Base-by-base conservation (phyloP, 2,329 filamentous ascomycete species). In the Monosporascus sp. region DNA sequence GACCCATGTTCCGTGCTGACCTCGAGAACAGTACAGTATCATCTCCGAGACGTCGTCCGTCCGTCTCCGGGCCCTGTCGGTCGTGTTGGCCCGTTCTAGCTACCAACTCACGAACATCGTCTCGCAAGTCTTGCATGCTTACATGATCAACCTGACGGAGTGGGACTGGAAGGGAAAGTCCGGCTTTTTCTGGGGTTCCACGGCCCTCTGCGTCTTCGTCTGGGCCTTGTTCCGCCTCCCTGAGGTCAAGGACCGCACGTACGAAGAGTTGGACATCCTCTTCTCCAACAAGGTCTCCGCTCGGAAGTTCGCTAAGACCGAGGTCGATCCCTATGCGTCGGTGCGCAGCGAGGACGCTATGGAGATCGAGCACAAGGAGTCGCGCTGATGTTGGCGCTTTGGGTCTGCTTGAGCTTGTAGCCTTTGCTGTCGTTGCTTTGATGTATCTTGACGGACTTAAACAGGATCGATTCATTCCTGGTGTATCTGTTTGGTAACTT, bases 181-280 rank as follows among this genome's bases (percentile, higher is more conserved):
- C 66, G 78, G 55, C 1, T 77, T 72, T 54, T 72, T 76, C 58
- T 76, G 73, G 71, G 70, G 65, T 1, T 67, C 64, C 6, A 70
- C 76, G 20, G 74, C 75, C 53, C 65, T 76, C 20, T 52, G 73
- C 6, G 68, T 75, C 22, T 70, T 79, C 4, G 59, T 74, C 1
- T 84, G 80, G 72, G 71, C 75, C 1, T 80, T 69, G 58, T 79
- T 78, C 61, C 76, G 74, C 20, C 64, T 80, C 7, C 78, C 78
- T 5, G 80, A 83, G 64, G 75, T 78, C 0, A 76, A 75, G 43
- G 75, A 72, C 2, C 71, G 77, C 22, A 78, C 76, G 0, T 76
- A 79, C 46, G 77, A 78, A 58, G 78, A 82, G 64, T 69, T 83
- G 1, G 79, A 82, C 51, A 68, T 76, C 11, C 60, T 84, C 43